These are phyloP conservation scores for Agrocybe praecox DNA, from an alignment of 768 basidiomycete species.

Conservation along the genomic window DNA sequence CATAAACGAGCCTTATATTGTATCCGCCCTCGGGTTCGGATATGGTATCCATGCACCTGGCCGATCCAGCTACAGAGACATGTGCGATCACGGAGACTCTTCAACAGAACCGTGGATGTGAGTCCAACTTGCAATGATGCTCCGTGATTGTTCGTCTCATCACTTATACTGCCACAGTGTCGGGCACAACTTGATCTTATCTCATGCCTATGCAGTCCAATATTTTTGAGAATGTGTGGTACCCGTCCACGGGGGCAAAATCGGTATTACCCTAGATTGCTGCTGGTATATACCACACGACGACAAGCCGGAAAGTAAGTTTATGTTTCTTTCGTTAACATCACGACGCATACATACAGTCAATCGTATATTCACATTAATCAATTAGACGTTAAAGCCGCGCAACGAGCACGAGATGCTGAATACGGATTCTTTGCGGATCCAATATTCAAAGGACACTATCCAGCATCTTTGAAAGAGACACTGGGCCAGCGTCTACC, in stretches of 20 bases:
- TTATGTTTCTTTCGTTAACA: too few relatives aligned
- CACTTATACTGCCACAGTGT: constrained; percentile 42
- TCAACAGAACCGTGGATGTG: constrained; percentile 67
- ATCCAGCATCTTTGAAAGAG: constrained; percentile 53
- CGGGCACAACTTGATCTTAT: constrained; percentile 66
- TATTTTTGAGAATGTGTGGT: constrained; percentile 64
- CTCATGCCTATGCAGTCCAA: constrained; percentile 69
- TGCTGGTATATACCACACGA: constrained; percentile 71
- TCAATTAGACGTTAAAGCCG: constrained; percentile 54
- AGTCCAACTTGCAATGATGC: constrained; percentile 12
- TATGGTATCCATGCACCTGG: constrained; percentile 70
- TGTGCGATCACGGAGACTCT: constrained; percentile 59
- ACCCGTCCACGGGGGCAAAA: constrained; percentile 53
- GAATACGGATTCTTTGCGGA: constrained; percentile 51
- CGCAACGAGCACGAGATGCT: constrained; percentile 64
- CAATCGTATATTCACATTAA: too few relatives aligned
- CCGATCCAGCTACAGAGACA: constrained; percentile 58
- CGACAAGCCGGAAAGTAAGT: constrained; percentile 62
- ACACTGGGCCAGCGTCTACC: constrained; percentile 56
- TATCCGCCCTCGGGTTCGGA: constrained; percentile 65
- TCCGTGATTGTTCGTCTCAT: neutral
- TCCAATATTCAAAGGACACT: constrained; percentile 71
- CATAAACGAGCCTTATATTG: constrained; percentile 74
- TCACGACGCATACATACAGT: too few relatives aligned
- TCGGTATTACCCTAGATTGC: constrained; percentile 76